A percentile compares a stretch with the other conserved stretches of the same genome.
Conservation (phyloP, 2,329 filamentous ascomycete genomes). For the Fonsecaea erecta region DNA sequence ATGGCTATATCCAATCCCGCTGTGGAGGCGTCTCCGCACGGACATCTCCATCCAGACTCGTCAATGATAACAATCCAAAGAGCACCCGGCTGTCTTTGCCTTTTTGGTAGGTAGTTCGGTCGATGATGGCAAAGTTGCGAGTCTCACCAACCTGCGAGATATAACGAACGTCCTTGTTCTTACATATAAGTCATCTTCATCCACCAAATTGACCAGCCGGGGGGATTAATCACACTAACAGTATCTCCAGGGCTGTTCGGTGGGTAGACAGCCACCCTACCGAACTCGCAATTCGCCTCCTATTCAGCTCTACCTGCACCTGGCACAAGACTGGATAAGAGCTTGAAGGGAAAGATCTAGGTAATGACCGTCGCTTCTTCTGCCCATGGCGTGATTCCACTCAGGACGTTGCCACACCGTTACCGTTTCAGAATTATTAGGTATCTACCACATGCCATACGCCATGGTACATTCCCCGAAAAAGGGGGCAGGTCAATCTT, state of each 20-base stretch:
- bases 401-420: too few relatives aligned
- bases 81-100: constrained; percentile 1
- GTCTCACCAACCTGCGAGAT: background rate
- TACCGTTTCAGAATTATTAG: too few relatives aligned
- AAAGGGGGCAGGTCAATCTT: background rate
- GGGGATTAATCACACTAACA: background rate
- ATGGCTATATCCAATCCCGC: background rate
- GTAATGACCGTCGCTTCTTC: too few relatives aligned
- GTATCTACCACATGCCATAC: too few relatives aligned
- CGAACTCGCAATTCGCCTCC: background rate
- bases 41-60: constrained; percentile 4
- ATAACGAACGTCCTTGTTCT: background rate
- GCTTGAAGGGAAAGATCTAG: too few relatives aligned
- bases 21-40: constrained; percentile 10
- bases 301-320: too few relatives aligned
- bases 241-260: background rate
- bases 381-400: too few relatives aligned
- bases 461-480: too few relatives aligned
- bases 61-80: background rate
- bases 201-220: background rate
- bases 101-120: background rate
- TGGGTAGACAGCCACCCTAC: background rate
- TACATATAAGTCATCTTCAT: background rate
- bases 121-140: background rate
- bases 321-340: too few relatives aligned